Evolutionary conservation across 768 basidiomycete genomes (phyloP).

Genomic region (Candolleomyces eurysporus): DNA sequence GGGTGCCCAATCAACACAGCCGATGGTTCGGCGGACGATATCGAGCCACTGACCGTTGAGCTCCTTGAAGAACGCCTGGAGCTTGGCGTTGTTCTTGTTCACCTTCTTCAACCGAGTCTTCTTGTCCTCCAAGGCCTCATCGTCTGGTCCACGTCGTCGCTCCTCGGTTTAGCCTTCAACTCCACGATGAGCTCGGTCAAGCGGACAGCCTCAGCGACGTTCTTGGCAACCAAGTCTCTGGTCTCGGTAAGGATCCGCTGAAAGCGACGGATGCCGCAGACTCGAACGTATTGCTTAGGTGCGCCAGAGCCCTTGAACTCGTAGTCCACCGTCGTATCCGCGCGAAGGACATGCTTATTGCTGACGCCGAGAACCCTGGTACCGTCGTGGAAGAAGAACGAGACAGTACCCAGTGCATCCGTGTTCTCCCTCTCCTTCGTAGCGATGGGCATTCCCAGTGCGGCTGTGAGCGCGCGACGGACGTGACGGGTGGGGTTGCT

Average conservation of each 20-base stretch:
- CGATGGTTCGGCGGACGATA: constrained; percentile 13
- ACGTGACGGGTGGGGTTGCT: constrained; percentile 16
- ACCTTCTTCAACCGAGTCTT: not conserved
- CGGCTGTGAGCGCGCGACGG: constrained; percentile 22
- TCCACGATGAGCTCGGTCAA: not conserved
- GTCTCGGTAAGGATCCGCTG: constrained; percentile 11
- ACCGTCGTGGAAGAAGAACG: constrained; percentile 29
- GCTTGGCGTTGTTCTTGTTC: not conserved
- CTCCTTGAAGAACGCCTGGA: not conserved
- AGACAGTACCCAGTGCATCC: constrained; percentile 29
- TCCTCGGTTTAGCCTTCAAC: not conserved
- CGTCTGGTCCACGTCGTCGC: not conserved
- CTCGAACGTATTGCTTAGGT: constrained; percentile 15
- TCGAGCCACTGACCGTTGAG: constrained; percentile 7
- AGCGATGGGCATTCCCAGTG: constrained; percentile 28
- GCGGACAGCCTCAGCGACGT: not conserved
- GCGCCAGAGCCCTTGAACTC: constrained; percentile 16
- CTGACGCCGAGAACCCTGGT: constrained; percentile 11
- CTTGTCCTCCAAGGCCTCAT: not conserved
- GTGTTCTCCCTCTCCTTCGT: constrained; percentile 6
- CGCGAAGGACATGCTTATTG: constrained; percentile 9
- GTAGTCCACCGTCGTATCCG: constrained; percentile 19
- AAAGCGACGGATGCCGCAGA: constrained; percentile 11
- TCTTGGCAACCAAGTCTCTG: not conserved
- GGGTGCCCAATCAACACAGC: constrained; percentile 25